Evolutionary conservation across 495 filamentous ascomycete species (phyloP), one percentile per base, ranked within the genome.

Genomic region (Neurospora tetrasperma): DNA sequence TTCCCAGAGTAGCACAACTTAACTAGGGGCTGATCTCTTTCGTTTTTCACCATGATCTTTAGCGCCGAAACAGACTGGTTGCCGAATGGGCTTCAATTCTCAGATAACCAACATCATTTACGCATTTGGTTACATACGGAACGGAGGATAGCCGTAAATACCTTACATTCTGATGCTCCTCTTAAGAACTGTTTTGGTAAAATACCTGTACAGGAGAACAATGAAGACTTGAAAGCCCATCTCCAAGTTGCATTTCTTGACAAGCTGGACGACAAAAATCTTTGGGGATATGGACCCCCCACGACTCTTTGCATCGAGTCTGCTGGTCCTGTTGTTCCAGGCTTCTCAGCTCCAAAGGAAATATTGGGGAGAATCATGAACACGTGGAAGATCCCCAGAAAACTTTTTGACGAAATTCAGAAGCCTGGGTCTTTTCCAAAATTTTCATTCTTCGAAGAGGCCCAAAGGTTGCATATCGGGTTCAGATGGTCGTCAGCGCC

Each of bases 111-210:
- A 1, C 20, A 23, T 2, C 2, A 54, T 3, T 27, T 54, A 2
- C 46, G 5, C 1, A 1, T 54, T 1, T 54, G 46, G 46, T 0
- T 6, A 54, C 46, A 54, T 4, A 10, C 46, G 46, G 4, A 2
- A 27, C 10, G 4, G 46, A 11, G 1, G 0, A 4, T 20, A 10
- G 0, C 3, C 4, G 9, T 4, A 11, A 0, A 5, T 11, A 0
- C 2, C 44, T 20, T n/a, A 5, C 2, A 0, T 48, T 23, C 0
- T 2, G 10, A 4, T 23, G 9, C 46, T 12, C 46, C 46, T 54
- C 46, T 54, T 12, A 0, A 54, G 14, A 1, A 23, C 2, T 12
- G n/a, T 5, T 12, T 5, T 5, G n/a, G 46, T 12, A 23, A 0
- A 23, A 12, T 54, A 11, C 46, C 46, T 0, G 0, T 44, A n/a